These are phyloP conservation scores for Albugo candida DNA, from an alignment of 352 stramenopile genomes.

Conservation along the genomic window DNA sequence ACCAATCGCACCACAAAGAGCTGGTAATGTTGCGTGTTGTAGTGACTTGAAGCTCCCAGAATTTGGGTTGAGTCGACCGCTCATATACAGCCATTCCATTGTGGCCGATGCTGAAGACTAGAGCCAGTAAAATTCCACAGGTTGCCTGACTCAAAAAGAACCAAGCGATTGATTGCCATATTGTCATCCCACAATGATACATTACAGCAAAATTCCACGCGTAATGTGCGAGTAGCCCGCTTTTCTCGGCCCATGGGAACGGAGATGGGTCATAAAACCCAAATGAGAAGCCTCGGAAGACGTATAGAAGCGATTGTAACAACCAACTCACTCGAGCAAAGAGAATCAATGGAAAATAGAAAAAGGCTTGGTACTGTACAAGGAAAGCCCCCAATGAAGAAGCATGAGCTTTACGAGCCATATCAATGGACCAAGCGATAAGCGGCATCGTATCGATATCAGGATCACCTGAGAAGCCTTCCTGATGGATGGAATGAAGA, in stretches of 20 bases:
- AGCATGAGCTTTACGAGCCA: slow-evolving; percentile 77
- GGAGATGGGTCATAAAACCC: slow-evolving; percentile 69
- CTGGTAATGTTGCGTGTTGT: slow-evolving; percentile 93
- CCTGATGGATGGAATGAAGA: slow-evolving; percentile 79
- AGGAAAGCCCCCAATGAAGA: slow-evolving; percentile 76
- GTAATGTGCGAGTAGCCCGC: slow-evolving; percentile 78
- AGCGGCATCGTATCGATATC: slow-evolving; percentile 99
- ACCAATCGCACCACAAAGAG: slow-evolving; percentile 93
- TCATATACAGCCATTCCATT: slow-evolving; percentile 98
- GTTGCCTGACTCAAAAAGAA: slow-evolving; percentile 73
- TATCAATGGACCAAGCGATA: slow-evolving; percentile 92
- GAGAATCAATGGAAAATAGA: slow-evolving; percentile 96
- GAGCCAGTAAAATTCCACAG: slow-evolving; percentile 89
- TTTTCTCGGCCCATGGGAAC: slow-evolving; percentile 64
- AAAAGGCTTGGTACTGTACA: slow-evolving; percentile 83
- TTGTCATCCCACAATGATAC: slow-evolving; percentile 33
- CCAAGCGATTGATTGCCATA: slow-evolving; percentile 50
- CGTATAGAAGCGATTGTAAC: slow-evolving; percentile 91
- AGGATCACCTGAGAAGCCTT: slow-evolving; percentile 84
- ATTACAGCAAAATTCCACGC: slow-evolving; percentile 80
- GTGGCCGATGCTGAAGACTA: slow-evolving; percentile 95
- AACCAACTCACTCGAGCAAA: slow-evolving; percentile 94
- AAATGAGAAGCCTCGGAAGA: slow-evolving; percentile 77
- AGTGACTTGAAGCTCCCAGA: slow-evolving; percentile 97
- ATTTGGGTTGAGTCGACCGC: slow-evolving; percentile 88